Evolutionary conservation across 768 basidiomycete genomes (phyloP).

Genomic region (Leccinum rimulosum): DNA sequence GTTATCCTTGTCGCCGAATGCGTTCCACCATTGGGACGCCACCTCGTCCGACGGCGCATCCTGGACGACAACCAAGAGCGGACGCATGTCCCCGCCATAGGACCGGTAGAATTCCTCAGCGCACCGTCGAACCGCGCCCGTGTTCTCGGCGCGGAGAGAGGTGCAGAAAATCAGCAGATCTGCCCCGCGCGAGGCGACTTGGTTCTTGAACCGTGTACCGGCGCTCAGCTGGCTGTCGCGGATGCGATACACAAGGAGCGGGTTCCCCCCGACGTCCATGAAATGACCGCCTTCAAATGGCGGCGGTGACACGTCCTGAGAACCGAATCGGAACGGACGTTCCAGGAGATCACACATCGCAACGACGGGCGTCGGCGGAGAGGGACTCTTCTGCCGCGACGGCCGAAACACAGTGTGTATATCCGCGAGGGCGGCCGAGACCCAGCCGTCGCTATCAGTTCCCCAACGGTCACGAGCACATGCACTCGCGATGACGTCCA

Average conservation of each 20-base stretch:
- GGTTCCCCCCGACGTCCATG: conserved; percentile 19
- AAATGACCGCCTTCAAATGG: conserved; percentile 20
- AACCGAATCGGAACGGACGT: conserved; percentile 1
- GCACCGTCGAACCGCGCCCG: conserved; percentile 7
- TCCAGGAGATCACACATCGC: conserved; percentile 21
- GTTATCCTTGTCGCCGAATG: not conserved
- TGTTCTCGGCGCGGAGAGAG: conserved; percentile 5
- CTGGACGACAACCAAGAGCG: conserved; percentile 23
- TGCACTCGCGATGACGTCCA: conserved; percentile 17
- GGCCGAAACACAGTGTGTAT: conserved; percentile 21
- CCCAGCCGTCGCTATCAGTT: conserved; percentile 17
- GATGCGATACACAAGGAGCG: conserved; percentile 21
- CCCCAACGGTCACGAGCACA: conserved; percentile 26
- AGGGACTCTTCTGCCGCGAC: not conserved
- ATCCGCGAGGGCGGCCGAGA: conserved; percentile 6
- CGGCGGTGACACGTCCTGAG: conserved; percentile 3
- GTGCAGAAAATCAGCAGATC: conserved; percentile 28
- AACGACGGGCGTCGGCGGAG: conserved; percentile 17
- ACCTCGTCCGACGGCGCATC: conserved; percentile 19
- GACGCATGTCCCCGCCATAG: conserved; percentile 27
- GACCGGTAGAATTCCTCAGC: conserved; percentile 19
- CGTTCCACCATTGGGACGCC: conserved; percentile 24
- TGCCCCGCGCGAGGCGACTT: conserved; percentile 17
- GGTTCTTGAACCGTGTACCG: conserved; percentile 25
- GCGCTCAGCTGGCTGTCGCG: conserved; percentile 20